Percentiles rank a stretch among this genome's conserved stretches.
Evolutionary conservation across 2,329 filamentous ascomycete genomes (phyloP).

Genomic region (Fusarium camptoceras): DNA sequence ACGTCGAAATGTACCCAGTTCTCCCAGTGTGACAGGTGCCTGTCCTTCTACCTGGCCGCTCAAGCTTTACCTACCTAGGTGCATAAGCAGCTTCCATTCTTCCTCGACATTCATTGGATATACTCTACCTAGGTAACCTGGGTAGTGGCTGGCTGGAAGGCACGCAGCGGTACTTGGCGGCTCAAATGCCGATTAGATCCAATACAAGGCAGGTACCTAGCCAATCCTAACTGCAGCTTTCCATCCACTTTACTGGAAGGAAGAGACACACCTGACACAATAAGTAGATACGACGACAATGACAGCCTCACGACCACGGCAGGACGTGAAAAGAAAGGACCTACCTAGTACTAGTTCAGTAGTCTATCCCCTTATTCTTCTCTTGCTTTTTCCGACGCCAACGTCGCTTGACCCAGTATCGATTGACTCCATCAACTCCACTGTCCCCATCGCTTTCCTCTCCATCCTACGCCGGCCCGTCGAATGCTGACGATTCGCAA

Average conservation of each 20-base stretch:
- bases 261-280: conserved; percentile 11
- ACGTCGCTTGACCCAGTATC: conserved; percentile 1
- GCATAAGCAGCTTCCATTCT: background rate
- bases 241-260: conserved; percentile 6
- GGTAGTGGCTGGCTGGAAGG: conserved; percentile 10
- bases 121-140: background rate
- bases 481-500: conserved; percentile 8
- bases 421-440: conserved; percentile 11
- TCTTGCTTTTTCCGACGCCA: conserved; percentile 21
- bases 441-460: conserved; percentile 22
- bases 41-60: background rate
- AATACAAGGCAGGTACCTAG: conserved; percentile 14
- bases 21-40: background rate
- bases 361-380: conserved; percentile 9
- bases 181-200: conserved; percentile 34
- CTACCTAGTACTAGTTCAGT: background rate
- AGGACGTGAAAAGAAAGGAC: background rate
- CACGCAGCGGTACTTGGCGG: conserved; percentile 33
- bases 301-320: background rate
- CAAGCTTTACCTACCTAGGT: background rate
- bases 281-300: conserved; percentile 2
- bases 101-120: background rate
- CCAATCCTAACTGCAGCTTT: conserved; percentile 34
- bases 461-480: conserved; percentile 18
- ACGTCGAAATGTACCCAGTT: background rate